phyloP scores from a whole-genome alignment of 106 monocot species.

The Dendrobium catenatum region DNA sequence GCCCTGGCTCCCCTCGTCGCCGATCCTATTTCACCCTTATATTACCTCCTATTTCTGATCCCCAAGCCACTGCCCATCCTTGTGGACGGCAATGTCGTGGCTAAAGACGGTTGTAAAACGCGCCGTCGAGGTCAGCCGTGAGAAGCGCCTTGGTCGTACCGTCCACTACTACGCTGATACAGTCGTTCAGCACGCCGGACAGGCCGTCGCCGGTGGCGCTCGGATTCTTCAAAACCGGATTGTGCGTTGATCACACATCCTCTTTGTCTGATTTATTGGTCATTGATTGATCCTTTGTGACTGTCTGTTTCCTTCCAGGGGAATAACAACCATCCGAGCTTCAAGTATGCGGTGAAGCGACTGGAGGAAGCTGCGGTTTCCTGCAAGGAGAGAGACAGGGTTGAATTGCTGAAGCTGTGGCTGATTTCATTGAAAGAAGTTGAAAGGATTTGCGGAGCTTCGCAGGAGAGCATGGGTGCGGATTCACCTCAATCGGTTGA shows the following conservation, averaged over 20 bases:
- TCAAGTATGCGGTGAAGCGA: slow-evolving; percentile 26
- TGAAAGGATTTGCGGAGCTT: not conserved
- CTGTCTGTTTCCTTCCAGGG: slow-evolving; percentile 6
- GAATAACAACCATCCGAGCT: slow-evolving; percentile 21
- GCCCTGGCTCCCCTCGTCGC: not conserved
- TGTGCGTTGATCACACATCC: slow-evolving; percentile 14
- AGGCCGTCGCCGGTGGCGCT: slow-evolving; percentile 75
- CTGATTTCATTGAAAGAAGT: slow-evolving; percentile 39
- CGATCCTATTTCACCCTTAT: too few relatives aligned
- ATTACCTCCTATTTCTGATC: not conserved
- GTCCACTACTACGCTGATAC: slow-evolving; percentile 70
- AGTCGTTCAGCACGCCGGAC: slow-evolving; percentile 81
- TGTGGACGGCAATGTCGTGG: slow-evolving; percentile 55
- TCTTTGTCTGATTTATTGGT: not conserved
- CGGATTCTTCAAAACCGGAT: slow-evolving; percentile 58
- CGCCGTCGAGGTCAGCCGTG: slow-evolving; percentile 68
- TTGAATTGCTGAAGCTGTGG: slow-evolving; percentile 41
- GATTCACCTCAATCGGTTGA: not conserved
- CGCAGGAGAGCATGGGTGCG: not conserved
- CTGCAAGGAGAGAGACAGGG: slow-evolving; percentile 41
- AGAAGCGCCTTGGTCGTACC: slow-evolving; percentile 61
- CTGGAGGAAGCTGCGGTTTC: slow-evolving; percentile 50
- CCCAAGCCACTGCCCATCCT: not conserved
- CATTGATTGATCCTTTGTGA: not conserved
- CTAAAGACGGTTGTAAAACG: slow-evolving; percentile 55